Conservation (phyloP, 257 asterid species). For the Ocimum tenuiflorum region DNA sequence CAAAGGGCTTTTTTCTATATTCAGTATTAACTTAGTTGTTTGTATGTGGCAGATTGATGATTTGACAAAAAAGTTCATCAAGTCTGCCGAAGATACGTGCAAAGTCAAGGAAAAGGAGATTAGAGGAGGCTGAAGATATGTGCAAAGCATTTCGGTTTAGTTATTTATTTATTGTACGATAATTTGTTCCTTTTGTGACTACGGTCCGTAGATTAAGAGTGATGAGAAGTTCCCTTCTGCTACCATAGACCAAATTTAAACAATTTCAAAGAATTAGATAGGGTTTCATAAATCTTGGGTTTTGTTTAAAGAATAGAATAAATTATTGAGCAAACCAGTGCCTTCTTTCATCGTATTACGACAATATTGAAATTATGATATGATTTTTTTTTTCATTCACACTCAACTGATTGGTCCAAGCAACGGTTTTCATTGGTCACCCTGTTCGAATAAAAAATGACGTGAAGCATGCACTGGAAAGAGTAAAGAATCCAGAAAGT, state of each 20-base stretch:
- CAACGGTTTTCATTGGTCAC: no score
- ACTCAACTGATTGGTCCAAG: no score
- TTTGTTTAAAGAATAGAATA: no score
- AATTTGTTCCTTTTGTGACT: not conserved
- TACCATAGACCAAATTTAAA: no score
- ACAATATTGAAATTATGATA: no score
- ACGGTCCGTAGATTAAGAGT: not conserved
- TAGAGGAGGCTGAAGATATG: slow-evolving; percentile 43
- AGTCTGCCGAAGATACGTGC: slow-evolving; percentile 94
- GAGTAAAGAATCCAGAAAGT: not conserved
- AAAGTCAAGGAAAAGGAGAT: slow-evolving; percentile 91
- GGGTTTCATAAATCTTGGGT: no score
- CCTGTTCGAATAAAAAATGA: no score
- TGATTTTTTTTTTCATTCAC: no score
- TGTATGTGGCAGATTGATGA: slow-evolving; percentile 59
- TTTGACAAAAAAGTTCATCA: slow-evolving; percentile 73
- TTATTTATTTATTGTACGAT: not conserved
- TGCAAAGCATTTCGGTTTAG: slow-evolving; percentile 6
- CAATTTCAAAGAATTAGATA: no score
- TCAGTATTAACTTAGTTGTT: slow-evolving; percentile 6
- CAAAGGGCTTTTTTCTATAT: not conserved
- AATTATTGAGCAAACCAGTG: no score
- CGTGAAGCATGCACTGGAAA: not conserved
- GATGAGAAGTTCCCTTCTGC: no score
- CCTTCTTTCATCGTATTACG: no score